These are phyloP conservation scores for Geoglossum cookeanum DNA, from an alignment of 2,329 filamentous ascomycete species.

Conservation along the genomic window DNA sequence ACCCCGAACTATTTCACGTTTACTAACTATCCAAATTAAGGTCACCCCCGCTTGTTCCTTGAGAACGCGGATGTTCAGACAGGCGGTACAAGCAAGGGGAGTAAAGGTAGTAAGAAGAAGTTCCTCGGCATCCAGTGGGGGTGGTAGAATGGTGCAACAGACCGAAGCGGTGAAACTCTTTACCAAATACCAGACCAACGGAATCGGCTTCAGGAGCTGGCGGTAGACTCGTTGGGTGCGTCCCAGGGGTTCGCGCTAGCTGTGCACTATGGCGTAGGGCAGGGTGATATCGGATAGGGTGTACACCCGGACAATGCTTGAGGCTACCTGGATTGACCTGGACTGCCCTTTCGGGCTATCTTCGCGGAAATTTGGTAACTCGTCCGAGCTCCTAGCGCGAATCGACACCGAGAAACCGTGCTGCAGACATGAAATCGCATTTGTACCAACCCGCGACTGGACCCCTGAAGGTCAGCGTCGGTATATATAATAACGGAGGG, in stretches of 20 bases:
- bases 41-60: conserved; percentile 25
- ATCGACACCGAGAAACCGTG: too few species aligned
- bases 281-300: too few species aligned
- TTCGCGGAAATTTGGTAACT: too few species aligned
- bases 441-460: too few species aligned
- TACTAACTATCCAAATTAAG: conserved; percentile 11
- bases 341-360: too few species aligned
- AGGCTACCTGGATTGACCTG: too few species aligned
- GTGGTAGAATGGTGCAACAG: neutral
- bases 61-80: conserved; percentile 21
- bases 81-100: neutral
- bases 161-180: neutral
- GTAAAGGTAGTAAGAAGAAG: conserved; percentile 17
- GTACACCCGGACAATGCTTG: too few species aligned
- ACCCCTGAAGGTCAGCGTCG: too few species aligned
- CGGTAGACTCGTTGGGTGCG: neutral
- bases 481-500: too few species aligned
- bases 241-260: neutral
- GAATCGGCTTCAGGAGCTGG: neutral
- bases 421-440: too few species aligned
- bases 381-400: too few species aligned
- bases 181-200: neutral
- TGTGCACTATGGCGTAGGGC: too few species aligned
- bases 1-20: neutral
- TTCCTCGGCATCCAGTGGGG: neutral